These are phyloP conservation scores for Ganoderma resinaceum DNA, from an alignment of 1,284 basidiomycete species.

Conservation along the genomic window DNA sequence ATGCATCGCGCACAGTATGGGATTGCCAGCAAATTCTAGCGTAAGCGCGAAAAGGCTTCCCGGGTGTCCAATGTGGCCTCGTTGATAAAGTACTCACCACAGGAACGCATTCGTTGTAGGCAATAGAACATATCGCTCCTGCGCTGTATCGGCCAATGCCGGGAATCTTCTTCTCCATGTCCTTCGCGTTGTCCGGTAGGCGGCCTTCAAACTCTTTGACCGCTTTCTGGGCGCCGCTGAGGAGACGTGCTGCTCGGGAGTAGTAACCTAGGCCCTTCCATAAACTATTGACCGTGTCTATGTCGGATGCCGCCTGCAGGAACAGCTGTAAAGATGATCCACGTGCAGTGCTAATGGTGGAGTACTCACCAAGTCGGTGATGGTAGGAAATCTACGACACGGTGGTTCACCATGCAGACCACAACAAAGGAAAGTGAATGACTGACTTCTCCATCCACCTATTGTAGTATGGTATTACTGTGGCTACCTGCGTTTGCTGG, in stretches of 20 bases:
- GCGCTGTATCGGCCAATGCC: slow-evolving; percentile 93
- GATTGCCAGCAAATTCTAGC: slow-evolving; percentile 1
- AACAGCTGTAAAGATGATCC: slow-evolving; percentile 11
- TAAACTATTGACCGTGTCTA: slow-evolving; percentile 86
- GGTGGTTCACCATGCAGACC: not conserved
- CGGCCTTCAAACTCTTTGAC: slow-evolving; percentile 71
- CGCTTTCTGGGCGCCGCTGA: slow-evolving; percentile 81
- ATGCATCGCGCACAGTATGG: not conserved
- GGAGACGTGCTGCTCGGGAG: slow-evolving; percentile 82
- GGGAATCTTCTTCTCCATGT: slow-evolving; percentile 86
- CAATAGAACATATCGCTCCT: slow-evolving; percentile 91
- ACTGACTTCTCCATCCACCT: slow-evolving; percentile 82
- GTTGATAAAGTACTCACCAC: slow-evolving; percentile 63
- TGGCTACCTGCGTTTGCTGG: slow-evolving; percentile 93
- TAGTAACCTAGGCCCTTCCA: slow-evolving; percentile 97
- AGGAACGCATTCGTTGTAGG: slow-evolving; percentile 84
- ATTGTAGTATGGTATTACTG: slow-evolving; percentile 91
- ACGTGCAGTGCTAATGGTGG: not conserved
- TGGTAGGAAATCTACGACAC: slow-evolving; percentile 49
- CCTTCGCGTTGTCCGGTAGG: slow-evolving; percentile 82
- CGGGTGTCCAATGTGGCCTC: not conserved
- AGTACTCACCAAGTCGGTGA: slow-evolving; percentile 71
- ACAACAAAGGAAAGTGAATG: not conserved
- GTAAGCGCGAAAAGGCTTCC: not conserved
- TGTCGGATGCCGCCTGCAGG: slow-evolving; percentile 67